phyloP scores from a whole-genome alignment of 306 rosid genomes.

The Vigna radiata region DNA sequence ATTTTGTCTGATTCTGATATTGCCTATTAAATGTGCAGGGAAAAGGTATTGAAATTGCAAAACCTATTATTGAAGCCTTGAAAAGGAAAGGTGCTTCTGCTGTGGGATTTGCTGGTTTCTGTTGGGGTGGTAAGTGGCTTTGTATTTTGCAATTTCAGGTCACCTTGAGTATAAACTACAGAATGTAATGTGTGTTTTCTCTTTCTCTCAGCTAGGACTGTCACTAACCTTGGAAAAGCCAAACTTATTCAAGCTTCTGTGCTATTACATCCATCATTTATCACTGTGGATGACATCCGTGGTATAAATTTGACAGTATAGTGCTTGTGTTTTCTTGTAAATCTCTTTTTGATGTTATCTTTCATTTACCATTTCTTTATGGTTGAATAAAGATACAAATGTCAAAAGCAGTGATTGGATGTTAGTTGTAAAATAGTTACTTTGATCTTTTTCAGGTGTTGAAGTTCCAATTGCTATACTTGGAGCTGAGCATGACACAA shows the following conservation, averaged over 20 bases:
- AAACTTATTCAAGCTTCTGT: slow-evolving; percentile 58
- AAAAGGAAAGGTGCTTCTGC: slow-evolving; percentile 57
- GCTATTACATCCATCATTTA: slow-evolving; percentile 66
- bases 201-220: slow-evolving; percentile 64
- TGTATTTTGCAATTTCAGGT: background rate
- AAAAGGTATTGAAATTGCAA: slow-evolving; percentile 59
- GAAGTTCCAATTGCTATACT: slow-evolving; percentile 62
- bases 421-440: too few relatives aligned
- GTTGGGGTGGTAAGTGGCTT: slow-evolving; percentile 81
- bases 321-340: too few relatives aligned
- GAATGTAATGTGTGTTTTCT: background rate
- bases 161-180: background rate
- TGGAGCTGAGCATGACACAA: slow-evolving; percentile 71
- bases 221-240: slow-evolving; percentile 53
- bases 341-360: background rate
- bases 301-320: slow-evolving; percentile 43
- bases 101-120: slow-evolving; percentile 72
- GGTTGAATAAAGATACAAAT: too few relatives aligned
- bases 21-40: slow-evolving; percentile 48
- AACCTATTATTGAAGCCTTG: slow-evolving; percentile 60
- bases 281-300: slow-evolving; percentile 60
- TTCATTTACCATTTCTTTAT: too few relatives aligned
- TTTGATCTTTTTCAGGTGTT: slow-evolving; percentile 49
- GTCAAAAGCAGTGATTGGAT: background rate
- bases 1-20: too few relatives aligned